These are phyloP conservation scores for Pleurostoma richardsiae DNA, from an alignment of 2,329 filamentous ascomycete species.

Conservation along the genomic window DNA sequence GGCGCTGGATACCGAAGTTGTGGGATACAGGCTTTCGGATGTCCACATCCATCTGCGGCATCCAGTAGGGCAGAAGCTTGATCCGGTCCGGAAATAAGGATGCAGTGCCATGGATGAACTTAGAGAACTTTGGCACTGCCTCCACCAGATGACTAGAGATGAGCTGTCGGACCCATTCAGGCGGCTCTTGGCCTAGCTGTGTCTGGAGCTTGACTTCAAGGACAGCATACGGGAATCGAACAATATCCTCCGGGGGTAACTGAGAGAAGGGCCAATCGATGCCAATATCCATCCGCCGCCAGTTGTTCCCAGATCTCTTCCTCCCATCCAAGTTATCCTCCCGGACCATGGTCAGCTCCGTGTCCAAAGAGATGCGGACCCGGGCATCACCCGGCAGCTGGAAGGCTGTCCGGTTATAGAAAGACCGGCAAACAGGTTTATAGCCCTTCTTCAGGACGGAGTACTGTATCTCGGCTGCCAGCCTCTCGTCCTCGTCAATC, in stretches of 20 bases:
- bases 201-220: conserved; percentile 98
- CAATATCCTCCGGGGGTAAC: conserved; percentile 76
- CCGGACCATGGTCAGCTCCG: conserved; percentile 88
- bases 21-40: conserved; percentile 90
- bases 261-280: conserved; percentile 94
- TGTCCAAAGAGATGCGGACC: conserved; percentile 94
- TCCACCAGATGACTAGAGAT: conserved; percentile 93
- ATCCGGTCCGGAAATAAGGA: conserved; percentile 83
- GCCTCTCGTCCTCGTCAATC: conserved; percentile 83
- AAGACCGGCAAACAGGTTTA: conserved; percentile 85
- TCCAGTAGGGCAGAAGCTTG: conserved; percentile 90
- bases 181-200: conserved; percentile 88
- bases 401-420: conserved; percentile 97
- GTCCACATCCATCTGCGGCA: conserved; percentile 96
- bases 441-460: conserved; percentile 83
- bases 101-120: conserved; percentile 95
- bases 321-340: conserved; percentile 91
- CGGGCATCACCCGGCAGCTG: conserved; percentile 94
- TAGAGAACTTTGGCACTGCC: conserved; percentile 98
- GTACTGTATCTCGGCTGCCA: conserved; percentile 91
- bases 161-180: conserved; percentile 92
- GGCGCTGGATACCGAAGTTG: conserved; percentile 84
- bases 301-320: conserved; percentile 75
- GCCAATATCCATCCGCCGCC: conserved; percentile 95
- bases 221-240: conserved; percentile 91